phyloP scores from a whole-genome alignment of 306 rosid genomes.

The Rubus idaeus region DNA sequence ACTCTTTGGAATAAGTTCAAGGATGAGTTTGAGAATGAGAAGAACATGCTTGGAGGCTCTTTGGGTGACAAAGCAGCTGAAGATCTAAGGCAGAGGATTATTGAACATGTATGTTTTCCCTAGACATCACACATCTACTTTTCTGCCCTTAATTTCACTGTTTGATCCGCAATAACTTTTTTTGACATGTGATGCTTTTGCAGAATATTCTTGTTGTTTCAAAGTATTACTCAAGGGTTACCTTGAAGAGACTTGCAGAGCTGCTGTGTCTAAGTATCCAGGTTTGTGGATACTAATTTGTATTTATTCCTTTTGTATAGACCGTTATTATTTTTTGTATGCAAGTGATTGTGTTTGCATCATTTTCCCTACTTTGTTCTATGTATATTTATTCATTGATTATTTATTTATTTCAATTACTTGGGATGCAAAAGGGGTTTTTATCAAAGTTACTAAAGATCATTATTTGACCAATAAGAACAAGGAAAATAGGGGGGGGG shows the following conservation, averaged over 20 bases:
- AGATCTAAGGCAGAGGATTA: conserved; percentile 81
- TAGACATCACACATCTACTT: background rate
- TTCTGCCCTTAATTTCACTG: background rate
- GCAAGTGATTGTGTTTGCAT: background rate
- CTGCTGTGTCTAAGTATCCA: conserved; percentile 70
- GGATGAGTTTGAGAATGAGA: conserved; percentile 76
- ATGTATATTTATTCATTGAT: background rate
- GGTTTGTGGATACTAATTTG: conserved; percentile 44
- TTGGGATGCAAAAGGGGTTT: background rate
- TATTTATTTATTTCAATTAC: background rate
- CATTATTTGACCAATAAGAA: background rate
- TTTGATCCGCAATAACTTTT: background rate
- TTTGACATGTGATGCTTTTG: conserved; percentile 17
- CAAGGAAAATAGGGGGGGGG: background rate
- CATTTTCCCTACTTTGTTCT: background rate
- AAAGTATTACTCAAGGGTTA: conserved; percentile 62
- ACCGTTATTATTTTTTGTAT: background rate
- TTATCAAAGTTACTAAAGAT: background rate
- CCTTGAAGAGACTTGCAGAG: conserved; percentile 72
- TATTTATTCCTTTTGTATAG: background rate
- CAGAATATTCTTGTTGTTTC: conserved; percentile 94
- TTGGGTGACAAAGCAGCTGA: conserved; percentile 83
- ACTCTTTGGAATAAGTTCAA: conserved; percentile 72
- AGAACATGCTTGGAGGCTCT: conserved; percentile 66
- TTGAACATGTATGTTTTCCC: conserved; percentile 66